Percentiles rank a stretch among this genome's conserved stretches.
Evolutionary conservation across 129 eudicot genomes (phyloP).

Genomic region (Dittrichia graveolens): DNA sequence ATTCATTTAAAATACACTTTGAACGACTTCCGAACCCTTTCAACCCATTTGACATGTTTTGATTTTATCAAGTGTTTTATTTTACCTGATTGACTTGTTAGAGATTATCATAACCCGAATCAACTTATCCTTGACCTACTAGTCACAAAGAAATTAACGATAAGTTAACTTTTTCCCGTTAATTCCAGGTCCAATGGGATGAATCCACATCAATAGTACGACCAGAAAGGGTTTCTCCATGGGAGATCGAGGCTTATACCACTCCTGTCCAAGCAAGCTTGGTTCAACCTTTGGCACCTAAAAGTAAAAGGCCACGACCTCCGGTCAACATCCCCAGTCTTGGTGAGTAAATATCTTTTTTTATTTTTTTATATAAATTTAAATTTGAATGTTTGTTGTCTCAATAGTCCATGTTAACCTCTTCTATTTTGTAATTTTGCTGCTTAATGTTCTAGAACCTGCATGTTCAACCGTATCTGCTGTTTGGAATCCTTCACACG

Average conservation of each 20-base stretch:
- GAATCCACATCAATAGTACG: constrained; percentile 72
- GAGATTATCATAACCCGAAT: background rate
- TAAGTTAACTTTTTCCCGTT: background rate
- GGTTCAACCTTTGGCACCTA: constrained; percentile 37
- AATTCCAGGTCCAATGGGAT: constrained; percentile 84
- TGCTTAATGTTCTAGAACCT: constrained; percentile 44
- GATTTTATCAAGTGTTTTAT: background rate
- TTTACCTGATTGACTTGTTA: constrained; percentile 3
- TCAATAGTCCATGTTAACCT: background rate
- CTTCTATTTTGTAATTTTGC: constrained; percentile 14
- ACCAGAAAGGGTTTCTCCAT: constrained; percentile 86
- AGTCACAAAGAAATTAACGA: background rate
- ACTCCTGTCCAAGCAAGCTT: constrained; percentile 47
- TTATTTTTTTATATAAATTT: background rate
- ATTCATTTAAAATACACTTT: background rate
- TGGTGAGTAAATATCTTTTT: constrained; percentile 39
- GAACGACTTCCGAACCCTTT: background rate
- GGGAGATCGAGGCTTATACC: constrained; percentile 64
- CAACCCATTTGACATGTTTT: background rate
- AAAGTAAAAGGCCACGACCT: constrained; percentile 54
- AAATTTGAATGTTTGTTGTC: background rate
- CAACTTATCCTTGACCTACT: background rate
- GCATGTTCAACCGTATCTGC: constrained; percentile 46
- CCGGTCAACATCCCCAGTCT: constrained; percentile 40
- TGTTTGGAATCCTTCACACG: constrained; percentile 57